phyloP scores from a whole-genome alignment of 2,329 filamentous ascomycete species.

The Drechslerella stenobrocha region DNA sequence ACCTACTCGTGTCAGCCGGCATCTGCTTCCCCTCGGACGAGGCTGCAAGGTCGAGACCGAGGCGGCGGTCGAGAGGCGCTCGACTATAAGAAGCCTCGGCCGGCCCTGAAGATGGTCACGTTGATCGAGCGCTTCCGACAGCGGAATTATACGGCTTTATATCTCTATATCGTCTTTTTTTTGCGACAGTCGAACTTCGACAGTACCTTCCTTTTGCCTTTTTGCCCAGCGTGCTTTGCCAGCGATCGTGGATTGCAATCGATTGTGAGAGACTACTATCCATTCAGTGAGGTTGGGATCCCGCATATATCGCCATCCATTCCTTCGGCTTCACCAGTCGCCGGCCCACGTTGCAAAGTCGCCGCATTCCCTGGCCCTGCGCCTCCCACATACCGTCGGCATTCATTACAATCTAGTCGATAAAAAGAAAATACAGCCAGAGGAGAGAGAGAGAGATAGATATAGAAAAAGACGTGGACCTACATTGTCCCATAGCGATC shows the following conservation, averaged over 20 bases:
- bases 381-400: background rate
- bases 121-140: too few species aligned
- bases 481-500: background rate
- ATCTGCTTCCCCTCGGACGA: conserved; percentile 14
- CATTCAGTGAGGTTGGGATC: conserved; percentile 25
- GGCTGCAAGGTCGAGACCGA: conserved; percentile 1
- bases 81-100: conserved; percentile 25
- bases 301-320: conserved; percentile 12
- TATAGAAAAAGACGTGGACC: background rate
- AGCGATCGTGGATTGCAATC: conserved; percentile 4
- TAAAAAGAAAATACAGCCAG: background rate
- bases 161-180: too few species aligned
- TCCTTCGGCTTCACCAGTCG: conserved; percentile 10
- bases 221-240: background rate
- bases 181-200: conserved; percentile 28
- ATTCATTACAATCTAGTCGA: background rate
- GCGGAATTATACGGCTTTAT: too few species aligned
- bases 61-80: background rate
- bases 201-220: conserved; percentile 22
- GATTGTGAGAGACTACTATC: conserved; percentile 20
- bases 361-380: background rate
- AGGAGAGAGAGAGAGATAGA: background rate
- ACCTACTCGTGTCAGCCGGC: background rate
- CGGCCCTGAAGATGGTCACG: conserved; percentile 30
- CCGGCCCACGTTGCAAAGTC: background rate